Conservation (phyloP, 805 yeast genomes). For the Maudiozyma saulgeensis region DNA sequence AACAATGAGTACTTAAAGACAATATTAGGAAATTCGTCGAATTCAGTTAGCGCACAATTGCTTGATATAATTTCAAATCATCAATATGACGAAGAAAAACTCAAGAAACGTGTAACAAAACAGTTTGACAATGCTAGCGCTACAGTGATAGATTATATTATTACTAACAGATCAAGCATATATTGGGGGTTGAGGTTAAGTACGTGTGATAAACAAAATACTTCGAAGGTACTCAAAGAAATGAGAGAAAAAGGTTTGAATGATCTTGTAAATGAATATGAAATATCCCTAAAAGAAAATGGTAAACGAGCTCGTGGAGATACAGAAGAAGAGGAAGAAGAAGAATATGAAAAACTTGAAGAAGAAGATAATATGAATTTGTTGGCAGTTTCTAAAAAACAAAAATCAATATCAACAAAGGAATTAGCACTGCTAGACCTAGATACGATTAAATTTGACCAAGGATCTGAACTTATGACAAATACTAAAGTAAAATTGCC, state of each 20-base stretch:
- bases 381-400: slow-evolving; percentile 1
- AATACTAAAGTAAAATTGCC: slow-evolving; percentile 66
- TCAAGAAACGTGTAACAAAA: slow-evolving; percentile 47
- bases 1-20: slow-evolving; percentile 21
- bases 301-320: no score
- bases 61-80: slow-evolving; percentile 33
- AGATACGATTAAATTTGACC: slow-evolving; percentile 53
- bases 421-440: slow-evolving; percentile 43
- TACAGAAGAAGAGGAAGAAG: no score
- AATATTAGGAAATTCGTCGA: no score
- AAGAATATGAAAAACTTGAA: no score
- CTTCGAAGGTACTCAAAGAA: slow-evolving; percentile 30
- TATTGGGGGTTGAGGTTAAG: slow-evolving; percentile 47
- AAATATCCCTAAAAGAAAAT: slow-evolving; percentile 10
- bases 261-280: slow-evolving; percentile 35
- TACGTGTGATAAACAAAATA: slow-evolving; percentile 31
- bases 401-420: neutral
- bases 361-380: slow-evolving; percentile 19
- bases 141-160: slow-evolving; percentile 18
- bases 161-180: slow-evolving; percentile 42
- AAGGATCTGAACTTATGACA: slow-evolving; percentile 63
- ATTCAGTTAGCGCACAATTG: slow-evolving; percentile 6
- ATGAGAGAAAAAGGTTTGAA: slow-evolving; percentile 38
- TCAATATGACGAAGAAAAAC: slow-evolving; percentile 31
- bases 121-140: slow-evolving; percentile 44